These are phyloP conservation scores for Talaromyces stipitatus DNA, from an alignment of 495 filamentous ascomycete genomes.

Conservation along the genomic window DNA sequence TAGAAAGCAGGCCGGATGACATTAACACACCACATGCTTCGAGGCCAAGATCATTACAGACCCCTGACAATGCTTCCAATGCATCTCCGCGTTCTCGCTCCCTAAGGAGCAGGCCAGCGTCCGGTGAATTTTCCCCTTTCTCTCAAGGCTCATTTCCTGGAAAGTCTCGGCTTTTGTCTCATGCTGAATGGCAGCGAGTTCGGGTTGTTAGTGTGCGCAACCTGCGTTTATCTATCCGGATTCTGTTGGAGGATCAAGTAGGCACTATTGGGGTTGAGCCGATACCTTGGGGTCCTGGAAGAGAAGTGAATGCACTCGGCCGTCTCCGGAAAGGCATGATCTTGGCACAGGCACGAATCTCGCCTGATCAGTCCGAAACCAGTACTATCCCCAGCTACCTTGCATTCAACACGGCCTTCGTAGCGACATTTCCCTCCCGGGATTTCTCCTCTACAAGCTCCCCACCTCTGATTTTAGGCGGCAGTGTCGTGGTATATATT, in stretches of 20 bases:
- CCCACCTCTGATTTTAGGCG: slow-evolving; percentile 44
- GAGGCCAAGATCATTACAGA: slow-evolving; percentile 10
- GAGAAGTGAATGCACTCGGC: slow-evolving; percentile 19
- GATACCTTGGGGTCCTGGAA: slow-evolving; percentile 16
- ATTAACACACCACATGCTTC: slow-evolving; percentile 9
- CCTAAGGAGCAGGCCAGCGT: slow-evolving; percentile 23
- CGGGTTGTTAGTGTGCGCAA: slow-evolving; percentile 80
- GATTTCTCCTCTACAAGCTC: slow-evolving; percentile 34
- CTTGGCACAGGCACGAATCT: slow-evolving; percentile 38
- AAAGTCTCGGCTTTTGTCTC: slow-evolving; percentile 17
- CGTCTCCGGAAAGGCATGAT: slow-evolving; percentile 82
- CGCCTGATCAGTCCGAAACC: slow-evolving; percentile 39
- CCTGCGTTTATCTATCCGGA: slow-evolving; percentile 74
- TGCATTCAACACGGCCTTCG: slow-evolving; percentile 41
- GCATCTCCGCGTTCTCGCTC: slow-evolving; percentile 14
- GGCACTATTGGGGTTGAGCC: slow-evolving; percentile 81
- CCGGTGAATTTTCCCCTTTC: slow-evolving; percentile 30
- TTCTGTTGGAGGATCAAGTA: slow-evolving; percentile 71
- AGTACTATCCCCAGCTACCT: slow-evolving; percentile 27
- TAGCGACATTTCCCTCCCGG: slow-evolving; percentile 34
- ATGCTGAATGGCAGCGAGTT: slow-evolving; percentile 63
- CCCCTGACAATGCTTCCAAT: slow-evolving; percentile 9
- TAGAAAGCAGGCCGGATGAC: slow-evolving; percentile 23
- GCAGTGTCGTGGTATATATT: slow-evolving; percentile 71
- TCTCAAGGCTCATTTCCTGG: slow-evolving; percentile 17